phyloP scores from a whole-genome alignment of 306 rosid species.

The Acacia crassicarpa region DNA sequence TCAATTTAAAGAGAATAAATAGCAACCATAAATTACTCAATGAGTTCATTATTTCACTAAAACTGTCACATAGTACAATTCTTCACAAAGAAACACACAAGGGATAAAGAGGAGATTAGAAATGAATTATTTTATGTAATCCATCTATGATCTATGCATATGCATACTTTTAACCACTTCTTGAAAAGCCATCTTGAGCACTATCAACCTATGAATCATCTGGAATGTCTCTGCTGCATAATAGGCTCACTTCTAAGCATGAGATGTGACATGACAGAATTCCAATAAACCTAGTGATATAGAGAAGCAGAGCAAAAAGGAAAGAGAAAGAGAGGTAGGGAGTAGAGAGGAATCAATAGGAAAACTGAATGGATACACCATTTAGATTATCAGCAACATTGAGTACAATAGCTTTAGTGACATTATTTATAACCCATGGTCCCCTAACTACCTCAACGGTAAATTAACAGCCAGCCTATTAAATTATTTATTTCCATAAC shows the following conservation, averaged over 20 bases:
- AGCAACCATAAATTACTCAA: not conserved
- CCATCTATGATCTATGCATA: not conserved
- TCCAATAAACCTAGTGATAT: not conserved
- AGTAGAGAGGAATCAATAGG: too few relatives aligned
- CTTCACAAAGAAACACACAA: not conserved
- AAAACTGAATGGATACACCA: too few relatives aligned
- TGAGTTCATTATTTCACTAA: not conserved
- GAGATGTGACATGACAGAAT: not conserved
- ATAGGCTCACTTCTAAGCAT: not conserved
- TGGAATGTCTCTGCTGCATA: not conserved
- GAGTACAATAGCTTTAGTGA: too few relatives aligned
- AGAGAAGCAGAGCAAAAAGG: too few relatives aligned
- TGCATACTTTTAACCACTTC: not conserved
- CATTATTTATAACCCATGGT: too few relatives aligned
- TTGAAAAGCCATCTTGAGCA: not conserved
- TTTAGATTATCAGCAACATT: too few relatives aligned
- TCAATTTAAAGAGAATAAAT: constrained; percentile 4
- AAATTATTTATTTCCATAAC: too few relatives aligned
- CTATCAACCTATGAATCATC: constrained; percentile 4
- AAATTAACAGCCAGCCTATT: too few relatives aligned
- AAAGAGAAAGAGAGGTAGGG: too few relatives aligned
- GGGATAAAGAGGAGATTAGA: not conserved
- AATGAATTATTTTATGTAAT: not conserved
- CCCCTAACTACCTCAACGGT: too few relatives aligned
- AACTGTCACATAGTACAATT: not conserved